Base-by-base conservation (phyloP, 345 rosid species). In the Euphorbia pulcherrima region DNA sequence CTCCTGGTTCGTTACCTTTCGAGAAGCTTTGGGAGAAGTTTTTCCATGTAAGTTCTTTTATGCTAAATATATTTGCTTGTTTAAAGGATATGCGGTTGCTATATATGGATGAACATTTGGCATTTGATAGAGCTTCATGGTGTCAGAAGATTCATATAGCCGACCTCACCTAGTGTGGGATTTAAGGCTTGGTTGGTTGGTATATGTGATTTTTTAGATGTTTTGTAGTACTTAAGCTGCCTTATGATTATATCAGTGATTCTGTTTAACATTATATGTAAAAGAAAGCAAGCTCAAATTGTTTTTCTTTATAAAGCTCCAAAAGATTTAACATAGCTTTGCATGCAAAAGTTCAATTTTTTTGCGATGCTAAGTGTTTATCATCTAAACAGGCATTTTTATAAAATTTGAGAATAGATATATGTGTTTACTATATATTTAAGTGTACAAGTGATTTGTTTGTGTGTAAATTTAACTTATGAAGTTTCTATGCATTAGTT, bases 11-110 rank as follows among this genome's bases (percentile, higher is more conserved):
- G 30, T 81, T 93, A 75, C 97, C 98, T 74, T 91, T 94, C 3
- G 99, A 94, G 95, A 82, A 70, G 85, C 82, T 94, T 17, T 94
- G 99, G 97, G 97, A 92, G 52, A 92, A 72, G 64, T 95, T 95
- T 77, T 90, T 95, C 60, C 79, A 73, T 63, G 99, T 94, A 76
- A 72, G 79, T 35, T 62, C 18, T 26, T 54, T 62, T 60, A 18
- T 20, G 14, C 13, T 48, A 26, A 47, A 54, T 26, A 18, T 64
- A 28, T 47, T 27, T 61, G 39, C 71, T 28, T 35, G 28, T 68
- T 53, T 10, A n/a, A n/a, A n/a, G n/a, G n/a, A n/a, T n/a, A n/a
- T n/a, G n/a, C n/a, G n/a, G n/a, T n/a, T n/a, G n/a, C n/a, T n/a
- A n/a, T n/a, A n/a, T n/a, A n/a, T n/a, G n/a, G n/a, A n/a, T n/a